A percentile compares a stretch with the other conserved stretches of the same genome.
Conservation (phyloP, 2,329 filamentous ascomycete species). For the Fonsecaea erecta region DNA sequence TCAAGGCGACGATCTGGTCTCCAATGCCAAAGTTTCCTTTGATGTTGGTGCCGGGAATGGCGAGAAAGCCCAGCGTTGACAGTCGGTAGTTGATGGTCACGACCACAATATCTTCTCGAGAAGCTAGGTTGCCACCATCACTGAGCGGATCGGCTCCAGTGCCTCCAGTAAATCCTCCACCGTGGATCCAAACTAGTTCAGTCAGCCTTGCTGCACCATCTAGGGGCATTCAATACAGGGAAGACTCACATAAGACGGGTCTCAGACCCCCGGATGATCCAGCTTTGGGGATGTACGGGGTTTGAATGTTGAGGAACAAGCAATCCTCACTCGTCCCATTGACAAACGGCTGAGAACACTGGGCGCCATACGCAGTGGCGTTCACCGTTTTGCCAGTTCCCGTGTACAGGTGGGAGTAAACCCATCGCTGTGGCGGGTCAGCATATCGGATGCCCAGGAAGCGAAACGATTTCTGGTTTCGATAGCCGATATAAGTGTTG, state of each 20-base stretch:
- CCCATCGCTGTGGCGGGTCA: constrained; percentile 47
- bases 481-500: constrained; percentile 56
- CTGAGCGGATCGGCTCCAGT: constrained; percentile 43
- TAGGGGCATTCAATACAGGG: too few relatives aligned
- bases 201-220: not conserved
- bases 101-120: constrained; percentile 63
- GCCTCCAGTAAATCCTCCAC: constrained; percentile 62
- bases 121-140: constrained; percentile 63
- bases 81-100: constrained; percentile 66
- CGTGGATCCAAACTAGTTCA: constrained; percentile 54
- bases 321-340: constrained; percentile 52
- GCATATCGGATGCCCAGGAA: constrained; percentile 56
- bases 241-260: constrained; percentile 48
- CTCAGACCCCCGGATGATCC: constrained; percentile 48
- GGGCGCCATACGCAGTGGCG: constrained; percentile 52
- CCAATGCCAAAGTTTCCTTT: constrained; percentile 61
- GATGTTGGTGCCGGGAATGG: constrained; percentile 59
- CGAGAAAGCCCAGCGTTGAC: constrained; percentile 63
- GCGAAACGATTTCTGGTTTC: constrained; percentile 59
- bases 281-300: constrained; percentile 50
- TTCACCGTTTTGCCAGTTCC: constrained; percentile 52
- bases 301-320: constrained; percentile 56
- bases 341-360: constrained; percentile 48
- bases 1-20: constrained; percentile 57
- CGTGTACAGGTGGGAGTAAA: constrained; percentile 55